phyloP scores from a whole-genome alignment of 768 basidiomycete genomes.

The Rhizopogon vesiculosus region DNA sequence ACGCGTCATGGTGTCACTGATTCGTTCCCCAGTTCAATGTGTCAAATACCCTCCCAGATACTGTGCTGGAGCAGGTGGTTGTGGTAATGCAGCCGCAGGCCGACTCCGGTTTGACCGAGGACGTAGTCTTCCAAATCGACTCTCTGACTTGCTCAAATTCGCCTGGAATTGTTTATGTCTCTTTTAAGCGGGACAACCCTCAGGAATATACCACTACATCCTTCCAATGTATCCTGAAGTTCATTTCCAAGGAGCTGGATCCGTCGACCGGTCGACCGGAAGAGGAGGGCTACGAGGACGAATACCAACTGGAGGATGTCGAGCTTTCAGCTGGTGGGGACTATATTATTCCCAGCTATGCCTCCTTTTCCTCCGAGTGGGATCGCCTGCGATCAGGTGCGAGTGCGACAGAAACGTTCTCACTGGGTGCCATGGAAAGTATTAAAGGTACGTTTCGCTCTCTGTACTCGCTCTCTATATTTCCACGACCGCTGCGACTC shows the following conservation, averaged over 20 bases:
- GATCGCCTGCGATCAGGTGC: slow-evolving; percentile 80
- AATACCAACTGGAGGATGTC: slow-evolving; percentile 95
- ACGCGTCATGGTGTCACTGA: slow-evolving; percentile 4
- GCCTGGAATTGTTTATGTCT: slow-evolving; percentile 88
- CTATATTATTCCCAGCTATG: slow-evolving; percentile 94
- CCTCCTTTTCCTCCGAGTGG: slow-evolving; percentile 92
- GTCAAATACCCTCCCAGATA: slow-evolving; percentile 94
- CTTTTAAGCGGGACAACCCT: slow-evolving; percentile 81
- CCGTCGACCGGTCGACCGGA: slow-evolving; percentile 94
- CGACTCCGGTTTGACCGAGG: slow-evolving; percentile 77
- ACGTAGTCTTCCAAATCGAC: slow-evolving; percentile 87
- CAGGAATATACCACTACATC: slow-evolving; percentile 76
- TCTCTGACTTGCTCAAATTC: slow-evolving; percentile 65
- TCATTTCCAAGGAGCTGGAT: slow-evolving; percentile 96
- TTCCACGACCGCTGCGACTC: slow-evolving; percentile 8
- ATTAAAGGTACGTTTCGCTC: slow-evolving; percentile 70
- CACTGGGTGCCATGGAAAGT: slow-evolving; percentile 86
- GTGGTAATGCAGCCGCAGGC: slow-evolving; percentile 86
- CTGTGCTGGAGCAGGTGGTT: slow-evolving; percentile 90
- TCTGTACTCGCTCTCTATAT: neutral
- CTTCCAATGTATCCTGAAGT: slow-evolving; percentile 90
- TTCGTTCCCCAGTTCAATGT: slow-evolving; percentile 76
- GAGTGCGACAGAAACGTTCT: slow-evolving; percentile 87
- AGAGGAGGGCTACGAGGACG: slow-evolving; percentile 98
- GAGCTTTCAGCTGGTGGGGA: slow-evolving; percentile 90